Base-by-base conservation (phyloP, 257 asterid species). In the Fraxinus excelsior region DNA sequence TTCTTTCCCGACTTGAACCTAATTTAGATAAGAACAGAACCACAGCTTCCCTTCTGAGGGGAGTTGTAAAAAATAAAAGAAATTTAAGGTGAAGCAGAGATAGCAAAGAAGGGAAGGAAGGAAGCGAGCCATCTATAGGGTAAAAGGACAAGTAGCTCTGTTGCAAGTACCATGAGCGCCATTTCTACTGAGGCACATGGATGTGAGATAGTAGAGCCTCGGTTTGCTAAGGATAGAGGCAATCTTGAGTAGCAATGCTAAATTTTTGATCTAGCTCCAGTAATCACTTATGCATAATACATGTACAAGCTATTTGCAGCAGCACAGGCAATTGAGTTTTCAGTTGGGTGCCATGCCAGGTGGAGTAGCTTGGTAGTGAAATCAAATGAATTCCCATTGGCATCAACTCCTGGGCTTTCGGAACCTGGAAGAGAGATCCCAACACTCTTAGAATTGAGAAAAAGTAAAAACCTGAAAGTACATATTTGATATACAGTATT, bases 281-380 rank as follows among this genome's bases (percentile, higher is more conserved):
- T 26, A 40, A 34, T 19, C 76, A 37, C 73, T 70, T 67, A 91
- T 70, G 97, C 96, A 56, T 90, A 85, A 86, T 91, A 91, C 97
- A 91, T 91, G 65, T 91, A 91, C 86, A 91, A 83, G 86, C 97
- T 91, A 80, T 91, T 91, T 70, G 97, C 95, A 60, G 94, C 94
- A 46, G 96, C 97, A 82, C 97, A 91, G 18, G 97, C 97, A 25
- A 91, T 85, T 35, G 92, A 87, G 86, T 91, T 90, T 80, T 90
- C 97, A 6, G 90, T 82, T 72, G 97, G 97, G 86, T 91, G 97
- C 97, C 97, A 91, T 10, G 97, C 97, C 74, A 91, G 85, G 85
- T 90, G 96, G 85, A 91, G 96, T 76, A 91, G 86, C 87, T 91
- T 91, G 19, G 88, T 87, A 26, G 92, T 88, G 94, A 87, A 88